Conservation (phyloP, 2,329 filamentous ascomycete species). For the Diaporthe citrichinensis region DNA sequence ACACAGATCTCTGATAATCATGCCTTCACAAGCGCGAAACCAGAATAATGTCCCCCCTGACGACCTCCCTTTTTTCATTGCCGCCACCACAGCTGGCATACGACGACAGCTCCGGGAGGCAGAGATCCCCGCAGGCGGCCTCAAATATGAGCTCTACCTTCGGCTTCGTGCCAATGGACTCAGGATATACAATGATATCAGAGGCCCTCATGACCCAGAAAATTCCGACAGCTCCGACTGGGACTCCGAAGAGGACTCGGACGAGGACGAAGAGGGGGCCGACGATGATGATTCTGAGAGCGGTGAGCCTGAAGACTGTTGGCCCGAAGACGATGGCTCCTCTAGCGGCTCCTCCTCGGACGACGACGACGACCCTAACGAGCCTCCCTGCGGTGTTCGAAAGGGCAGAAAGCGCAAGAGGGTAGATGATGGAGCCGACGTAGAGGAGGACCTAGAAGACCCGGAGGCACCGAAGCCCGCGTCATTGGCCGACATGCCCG, state of each 20-base stretch:
- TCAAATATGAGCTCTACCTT: constrained; percentile 18
- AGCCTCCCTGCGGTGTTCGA: not conserved
- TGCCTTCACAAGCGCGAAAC: not conserved
- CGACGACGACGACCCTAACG: not conserved
- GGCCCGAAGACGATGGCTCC: not conserved
- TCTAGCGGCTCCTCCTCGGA: no score
- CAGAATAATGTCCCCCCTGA: not conserved
- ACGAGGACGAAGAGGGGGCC: not conserved
- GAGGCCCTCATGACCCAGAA: not conserved
- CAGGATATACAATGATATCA: not conserved
- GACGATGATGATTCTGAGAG: not conserved
- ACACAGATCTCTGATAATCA: not conserved
- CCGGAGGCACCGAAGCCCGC: no score
- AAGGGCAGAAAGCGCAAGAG: not conserved
- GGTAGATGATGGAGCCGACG: not conserved
- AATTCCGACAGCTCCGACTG: not conserved
- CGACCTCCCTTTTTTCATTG: not conserved
- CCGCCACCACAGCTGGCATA: not conserved
- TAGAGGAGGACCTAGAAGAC: not conserved
- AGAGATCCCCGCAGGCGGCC: not conserved
- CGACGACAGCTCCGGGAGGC: constrained; percentile 11
- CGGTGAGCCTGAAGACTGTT: not conserved
- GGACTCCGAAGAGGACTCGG: not conserved
- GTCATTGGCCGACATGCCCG: not conserved
- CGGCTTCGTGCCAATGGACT: not conserved